Conservation (phyloP, 2,329 filamentous ascomycete species). For the Ramularia collo-cygni region DNA sequence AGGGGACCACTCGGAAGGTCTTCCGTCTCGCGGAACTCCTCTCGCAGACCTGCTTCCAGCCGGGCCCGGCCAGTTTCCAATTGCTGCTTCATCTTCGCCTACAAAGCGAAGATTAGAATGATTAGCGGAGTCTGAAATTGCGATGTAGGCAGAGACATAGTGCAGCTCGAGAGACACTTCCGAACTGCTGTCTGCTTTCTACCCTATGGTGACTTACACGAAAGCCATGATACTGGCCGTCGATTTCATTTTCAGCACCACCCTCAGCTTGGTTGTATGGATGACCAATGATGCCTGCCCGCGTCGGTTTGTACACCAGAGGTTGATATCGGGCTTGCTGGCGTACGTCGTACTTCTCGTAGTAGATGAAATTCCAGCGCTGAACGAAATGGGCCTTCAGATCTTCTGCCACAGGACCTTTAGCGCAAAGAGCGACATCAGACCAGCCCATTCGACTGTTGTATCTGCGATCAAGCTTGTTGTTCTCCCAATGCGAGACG, state of each 20-base stretch:
- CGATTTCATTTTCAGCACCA: slow-evolving; percentile 15
- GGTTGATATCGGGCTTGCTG: slow-evolving; percentile 44
- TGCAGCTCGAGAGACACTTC: no score
- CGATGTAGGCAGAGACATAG: no score
- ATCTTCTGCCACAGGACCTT: slow-evolving; percentile 67
- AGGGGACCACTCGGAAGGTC: slow-evolving; percentile 37
- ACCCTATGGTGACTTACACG: no score
- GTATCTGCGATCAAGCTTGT: slow-evolving; percentile 66
- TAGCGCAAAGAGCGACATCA: slow-evolving; percentile 71
- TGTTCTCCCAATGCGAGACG: slow-evolving; percentile 75
- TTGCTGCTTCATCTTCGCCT: slow-evolving; percentile 24
- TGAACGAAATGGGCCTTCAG: slow-evolving; percentile 73
- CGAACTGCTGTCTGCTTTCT: no score
- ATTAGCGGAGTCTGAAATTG: no score
- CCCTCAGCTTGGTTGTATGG: slow-evolving; percentile 17
- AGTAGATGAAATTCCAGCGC: slow-evolving; percentile 86
- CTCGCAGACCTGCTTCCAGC: slow-evolving; percentile 18
- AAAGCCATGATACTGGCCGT: slow-evolving; percentile 28
- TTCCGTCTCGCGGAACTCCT: slow-evolving; percentile 10
- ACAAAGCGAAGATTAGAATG: no score
- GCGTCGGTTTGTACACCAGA: slow-evolving; percentile 31
- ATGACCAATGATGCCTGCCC: slow-evolving; percentile 30
- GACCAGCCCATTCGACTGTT: slow-evolving; percentile 90
- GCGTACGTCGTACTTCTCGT: slow-evolving; percentile 66
- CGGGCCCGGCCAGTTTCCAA: slow-evolving; percentile 21